Evolutionary conservation across 805 yeast species (phyloP).

Genomic region (Blastobotrys muscicola): DNA sequence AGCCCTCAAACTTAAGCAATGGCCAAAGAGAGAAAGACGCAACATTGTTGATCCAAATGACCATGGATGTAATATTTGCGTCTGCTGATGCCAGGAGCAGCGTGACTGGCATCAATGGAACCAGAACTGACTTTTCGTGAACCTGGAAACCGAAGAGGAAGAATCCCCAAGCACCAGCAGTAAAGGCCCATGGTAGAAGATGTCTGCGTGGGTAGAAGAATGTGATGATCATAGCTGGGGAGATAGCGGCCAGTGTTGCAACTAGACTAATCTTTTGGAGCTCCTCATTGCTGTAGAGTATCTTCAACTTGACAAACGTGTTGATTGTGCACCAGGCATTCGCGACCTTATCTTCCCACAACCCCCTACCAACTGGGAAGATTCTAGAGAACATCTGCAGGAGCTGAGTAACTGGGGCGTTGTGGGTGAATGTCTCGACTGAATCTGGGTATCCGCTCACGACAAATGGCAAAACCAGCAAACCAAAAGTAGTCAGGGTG

Average conservation of each 20-base stretch:
- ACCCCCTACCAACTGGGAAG: slow-evolving; percentile 87
- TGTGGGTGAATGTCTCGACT: neutral
- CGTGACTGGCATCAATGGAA: slow-evolving; percentile 81
- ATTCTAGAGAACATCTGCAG: slow-evolving; percentile 55
- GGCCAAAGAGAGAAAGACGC: slow-evolving; percentile 87
- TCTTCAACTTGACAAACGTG: slow-evolving; percentile 59
- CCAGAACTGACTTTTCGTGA: slow-evolving; percentile 84
- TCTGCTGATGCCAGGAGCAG: slow-evolving; percentile 45
- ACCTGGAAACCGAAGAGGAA: slow-evolving; percentile 90
- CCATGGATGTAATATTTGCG: slow-evolving; percentile 56
- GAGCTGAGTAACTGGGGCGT: slow-evolving; percentile 34
- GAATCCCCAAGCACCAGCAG: slow-evolving; percentile 79
- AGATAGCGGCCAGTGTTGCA: slow-evolving; percentile 34
- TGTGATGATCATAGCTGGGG: slow-evolving; percentile 46
- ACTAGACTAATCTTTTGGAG: slow-evolving; percentile 43
- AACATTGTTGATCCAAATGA: slow-evolving; percentile 80
- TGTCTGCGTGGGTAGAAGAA: slow-evolving; percentile 43
- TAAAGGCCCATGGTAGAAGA: slow-evolving; percentile 60
- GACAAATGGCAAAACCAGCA: slow-evolving; percentile 53
- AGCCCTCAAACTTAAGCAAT: slow-evolving; percentile 62
- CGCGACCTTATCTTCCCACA: slow-evolving; percentile 96
- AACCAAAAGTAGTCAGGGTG: slow-evolving; percentile 44
- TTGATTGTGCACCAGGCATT: slow-evolving; percentile 97
- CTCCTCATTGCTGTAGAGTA: slow-evolving; percentile 42
- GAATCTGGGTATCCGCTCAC: slow-evolving; percentile 12